A percentile compares a stretch with the other conserved stretches of the same genome.
Evolutionary conservation across 148 eudicot species (phyloP).

Genomic region (Arbutus unedo): DNA sequence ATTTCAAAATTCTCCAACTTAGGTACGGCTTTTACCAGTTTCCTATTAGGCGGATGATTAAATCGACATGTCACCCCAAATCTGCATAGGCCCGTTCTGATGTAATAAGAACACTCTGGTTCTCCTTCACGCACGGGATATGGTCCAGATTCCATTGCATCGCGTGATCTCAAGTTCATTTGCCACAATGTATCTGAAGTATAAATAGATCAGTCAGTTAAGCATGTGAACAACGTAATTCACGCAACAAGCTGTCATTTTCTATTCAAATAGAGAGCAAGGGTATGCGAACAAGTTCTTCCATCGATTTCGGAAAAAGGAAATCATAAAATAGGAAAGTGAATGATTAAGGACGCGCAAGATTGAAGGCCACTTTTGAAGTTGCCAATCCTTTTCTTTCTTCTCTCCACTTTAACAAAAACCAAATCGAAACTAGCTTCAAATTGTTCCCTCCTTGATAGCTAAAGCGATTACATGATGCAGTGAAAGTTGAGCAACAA

Average conservation of each 20-base stretch:
- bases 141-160: conserved; percentile 66
- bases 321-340: not conserved
- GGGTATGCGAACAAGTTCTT: not conserved
- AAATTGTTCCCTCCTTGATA: not conserved
- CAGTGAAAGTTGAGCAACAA: not conserved
- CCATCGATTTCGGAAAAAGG: not conserved
- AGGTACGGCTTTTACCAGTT: conserved; percentile 53
- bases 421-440: not conserved
- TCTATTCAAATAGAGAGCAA: not conserved
- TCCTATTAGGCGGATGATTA: conserved; percentile 90
- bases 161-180: conserved; percentile 57
- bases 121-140: conserved; percentile 96
- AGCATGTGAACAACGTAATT: conserved; percentile 13
- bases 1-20: not conserved
- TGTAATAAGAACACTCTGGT: conserved; percentile 91
- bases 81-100: conserved; percentile 94
- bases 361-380: not conserved
- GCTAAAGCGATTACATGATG: not conserved
- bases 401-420: not conserved
- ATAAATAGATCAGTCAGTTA: conserved; percentile 10
- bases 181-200: conserved; percentile 74
- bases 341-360: not conserved
- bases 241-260: not conserved
- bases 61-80: conserved; percentile 87
- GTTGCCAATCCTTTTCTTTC: not conserved